Evolutionary conservation across 2,329 filamentous ascomycete species (phyloP).

Genomic region (Pyricularia sp.): DNA sequence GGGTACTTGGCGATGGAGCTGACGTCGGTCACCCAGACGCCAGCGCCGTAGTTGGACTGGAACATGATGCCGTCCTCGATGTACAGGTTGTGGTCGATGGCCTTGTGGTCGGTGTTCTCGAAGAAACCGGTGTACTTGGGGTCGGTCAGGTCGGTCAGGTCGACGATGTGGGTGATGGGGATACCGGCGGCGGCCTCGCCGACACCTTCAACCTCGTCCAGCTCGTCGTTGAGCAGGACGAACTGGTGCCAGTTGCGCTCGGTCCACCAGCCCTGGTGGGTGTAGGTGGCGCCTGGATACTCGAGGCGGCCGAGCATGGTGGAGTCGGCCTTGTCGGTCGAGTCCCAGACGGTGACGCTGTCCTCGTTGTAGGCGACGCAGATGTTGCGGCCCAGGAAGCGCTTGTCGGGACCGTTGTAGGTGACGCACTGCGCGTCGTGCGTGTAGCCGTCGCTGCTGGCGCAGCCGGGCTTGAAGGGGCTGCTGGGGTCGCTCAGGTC

Average conservation of each 20-base stretch:
- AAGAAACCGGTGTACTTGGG: slow-evolving; percentile 32
- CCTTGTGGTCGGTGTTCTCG: slow-evolving; percentile 25
- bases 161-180: slow-evolving; percentile 39
- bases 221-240: slow-evolving; percentile 42
- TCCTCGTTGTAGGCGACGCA: slow-evolving; percentile 49
- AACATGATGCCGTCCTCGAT: slow-evolving; percentile 28
- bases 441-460: slow-evolving; percentile 46
- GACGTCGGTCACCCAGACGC: slow-evolving; percentile 26
- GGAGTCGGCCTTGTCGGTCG: slow-evolving; percentile 21
- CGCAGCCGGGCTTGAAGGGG: slow-evolving; percentile 42
- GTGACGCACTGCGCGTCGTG: slow-evolving; percentile 52
- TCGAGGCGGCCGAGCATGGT: slow-evolving; percentile 22
- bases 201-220: slow-evolving; percentile 29
- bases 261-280: slow-evolving; percentile 46
- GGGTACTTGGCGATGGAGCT: slow-evolving; percentile 20
- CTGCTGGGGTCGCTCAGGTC: slow-evolving; percentile 44
- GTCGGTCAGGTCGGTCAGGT: slow-evolving; percentile 30
- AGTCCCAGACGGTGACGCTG: slow-evolving; percentile 29
- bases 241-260: slow-evolving; percentile 31
- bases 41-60: slow-evolving; percentile 36
- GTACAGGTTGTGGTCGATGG: slow-evolving; percentile 36
- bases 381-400: slow-evolving; percentile 38
- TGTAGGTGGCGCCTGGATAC: slow-evolving; percentile 45
- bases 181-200: slow-evolving; percentile 21
- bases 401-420: slow-evolving; percentile 38